A percentile compares a stretch with the other conserved stretches of the same genome.
phyloP scores from a whole-genome alignment of 495 filamentous ascomycete species.

The Penicillium coprophilum region DNA sequence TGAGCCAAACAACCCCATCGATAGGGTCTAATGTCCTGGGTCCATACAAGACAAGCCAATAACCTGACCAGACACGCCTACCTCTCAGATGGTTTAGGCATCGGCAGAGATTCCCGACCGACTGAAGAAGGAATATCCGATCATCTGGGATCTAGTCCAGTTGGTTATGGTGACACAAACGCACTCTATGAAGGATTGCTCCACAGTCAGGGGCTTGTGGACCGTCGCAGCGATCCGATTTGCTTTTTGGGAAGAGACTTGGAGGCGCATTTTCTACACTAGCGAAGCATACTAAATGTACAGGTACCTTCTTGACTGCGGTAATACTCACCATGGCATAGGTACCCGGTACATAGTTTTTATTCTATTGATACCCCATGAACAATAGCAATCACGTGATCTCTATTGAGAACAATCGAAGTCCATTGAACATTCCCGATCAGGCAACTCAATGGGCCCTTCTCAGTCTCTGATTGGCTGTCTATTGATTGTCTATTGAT shows the following conservation, averaged over 20 bases:
- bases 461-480: slow-evolving; percentile 4
- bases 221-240: slow-evolving; percentile 15
- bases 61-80: slow-evolving; percentile 20
- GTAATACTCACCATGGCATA: background rate
- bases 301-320: background rate
- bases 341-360: slow-evolving; percentile 10
- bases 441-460: slow-evolving; percentile 8
- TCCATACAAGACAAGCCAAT: slow-evolving; percentile 8
- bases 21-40: slow-evolving; percentile 11
- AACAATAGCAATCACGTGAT: slow-evolving; percentile 15
- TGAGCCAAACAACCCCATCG: slow-evolving; percentile 17
- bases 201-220: slow-evolving; percentile 22
- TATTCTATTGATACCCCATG: slow-evolving; percentile 6
- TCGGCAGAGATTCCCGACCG: slow-evolving; percentile 6
- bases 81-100: slow-evolving; percentile 13
- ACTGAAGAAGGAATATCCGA: slow-evolving; percentile 20
- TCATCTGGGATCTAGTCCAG: slow-evolving; percentile 15
- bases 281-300: slow-evolving; percentile 2
- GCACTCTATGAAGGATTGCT: slow-evolving; percentile 27
- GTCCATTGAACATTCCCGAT: slow-evolving; percentile 5
- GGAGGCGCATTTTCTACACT: slow-evolving; percentile 13
- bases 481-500: slow-evolving; percentile 6
- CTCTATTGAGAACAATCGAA: slow-evolving; percentile 12
- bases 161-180: slow-evolving; percentile 21
- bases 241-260: slow-evolving; percentile 14